A percentile compares a stretch with the other conserved stretches of the same genome.
Conservation (phyloP, 305 asterid species). For the Solanum hybrid region DNA sequence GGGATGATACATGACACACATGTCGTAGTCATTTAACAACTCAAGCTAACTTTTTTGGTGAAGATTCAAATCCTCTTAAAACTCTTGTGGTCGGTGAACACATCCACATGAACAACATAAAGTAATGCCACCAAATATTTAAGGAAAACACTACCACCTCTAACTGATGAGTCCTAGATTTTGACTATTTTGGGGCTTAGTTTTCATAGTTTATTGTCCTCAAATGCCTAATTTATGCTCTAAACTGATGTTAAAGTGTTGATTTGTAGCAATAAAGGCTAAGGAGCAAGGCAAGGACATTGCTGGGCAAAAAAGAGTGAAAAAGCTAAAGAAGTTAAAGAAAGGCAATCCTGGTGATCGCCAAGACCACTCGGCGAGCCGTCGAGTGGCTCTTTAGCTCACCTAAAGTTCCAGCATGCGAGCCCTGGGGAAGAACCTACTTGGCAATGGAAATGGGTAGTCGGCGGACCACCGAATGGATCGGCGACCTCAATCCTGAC, state of each 20-base stretch:
- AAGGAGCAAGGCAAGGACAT: too few relatives aligned
- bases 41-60: neutral
- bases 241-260: too few relatives aligned
- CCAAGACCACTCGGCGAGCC: neutral
- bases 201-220: too few relatives aligned
- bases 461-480: neutral
- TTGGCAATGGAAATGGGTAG: neutral
- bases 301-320: too few relatives aligned
- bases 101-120: neutral
- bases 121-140: neutral
- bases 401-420: neutral
- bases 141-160: neutral
- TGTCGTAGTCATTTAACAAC: neutral
- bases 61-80: neutral
- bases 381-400: neutral
- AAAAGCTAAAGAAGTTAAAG: too few relatives aligned
- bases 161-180: neutral
- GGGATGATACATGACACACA: neutral
- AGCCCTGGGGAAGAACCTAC: neutral
- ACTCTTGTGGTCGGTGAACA: neutral
- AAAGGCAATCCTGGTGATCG: too few relatives aligned
- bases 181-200: neutral
- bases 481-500: neutral
- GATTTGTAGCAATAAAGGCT: too few relatives aligned
- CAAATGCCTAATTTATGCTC: too few relatives aligned